Evolutionary conservation across 2,329 filamentous ascomycete genomes (phyloP).

Genomic region (Tolypocladium inflatum): DNA sequence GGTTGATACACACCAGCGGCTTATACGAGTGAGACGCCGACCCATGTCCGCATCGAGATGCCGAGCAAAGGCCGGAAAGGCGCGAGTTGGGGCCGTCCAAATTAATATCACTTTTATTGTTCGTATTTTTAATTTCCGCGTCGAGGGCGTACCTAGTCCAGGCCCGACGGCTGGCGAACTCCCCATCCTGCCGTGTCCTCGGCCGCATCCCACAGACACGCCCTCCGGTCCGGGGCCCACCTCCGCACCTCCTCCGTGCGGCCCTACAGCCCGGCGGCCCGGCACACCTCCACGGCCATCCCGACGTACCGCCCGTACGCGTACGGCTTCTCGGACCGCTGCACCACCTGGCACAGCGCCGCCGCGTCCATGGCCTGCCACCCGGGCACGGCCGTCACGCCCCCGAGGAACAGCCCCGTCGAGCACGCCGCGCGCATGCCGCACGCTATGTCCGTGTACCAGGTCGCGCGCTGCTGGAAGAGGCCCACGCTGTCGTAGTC

Average conservation of each 20-base stretch:
- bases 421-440: conserved; percentile 12
- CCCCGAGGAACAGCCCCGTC: conserved; percentile 9
- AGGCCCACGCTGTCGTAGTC: conserved; percentile 13
- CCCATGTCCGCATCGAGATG: too few species aligned
- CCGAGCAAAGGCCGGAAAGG: background rate
- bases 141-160: too few species aligned
- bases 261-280: conserved; percentile 9
- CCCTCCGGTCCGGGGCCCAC: too few species aligned
- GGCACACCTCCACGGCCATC: conserved; percentile 9
- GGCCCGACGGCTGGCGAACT: too few species aligned
- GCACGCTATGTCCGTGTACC: conserved; percentile 11
- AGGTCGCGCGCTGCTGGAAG: conserved; percentile 13
- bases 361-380: conserved; percentile 12
- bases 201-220: conserved; percentile 7
- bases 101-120: too few species aligned
- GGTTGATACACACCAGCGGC: background rate
- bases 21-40: background rate
- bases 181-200: too few species aligned
- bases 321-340: conserved; percentile 11
- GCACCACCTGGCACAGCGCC: conserved; percentile 13
- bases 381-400: conserved; percentile 9
- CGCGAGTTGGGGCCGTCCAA: too few species aligned
- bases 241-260: too few species aligned
- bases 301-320: conserved; percentile 8
- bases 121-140: too few species aligned